phyloP scores from a whole-genome alignment of 1,284 basidiomycete genomes.

The Taiwanofungus camphoratus region DNA sequence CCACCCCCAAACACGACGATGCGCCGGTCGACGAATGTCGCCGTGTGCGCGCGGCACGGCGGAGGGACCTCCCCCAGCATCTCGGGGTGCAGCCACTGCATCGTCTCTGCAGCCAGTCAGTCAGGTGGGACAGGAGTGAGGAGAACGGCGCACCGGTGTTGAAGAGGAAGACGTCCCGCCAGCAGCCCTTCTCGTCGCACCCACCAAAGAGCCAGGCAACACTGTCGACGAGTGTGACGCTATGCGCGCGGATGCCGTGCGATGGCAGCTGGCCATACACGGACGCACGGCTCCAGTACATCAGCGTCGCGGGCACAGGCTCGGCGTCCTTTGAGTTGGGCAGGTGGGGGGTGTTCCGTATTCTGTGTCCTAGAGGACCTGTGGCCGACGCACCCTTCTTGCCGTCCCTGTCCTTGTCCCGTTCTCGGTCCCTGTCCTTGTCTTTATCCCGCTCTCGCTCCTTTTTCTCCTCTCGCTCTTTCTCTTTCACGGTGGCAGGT shows the following conservation, averaged over 20 bases:
- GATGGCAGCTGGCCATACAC: slow-evolving; percentile 73
- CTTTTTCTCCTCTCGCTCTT: slow-evolving; percentile 8
- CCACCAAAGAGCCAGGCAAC: slow-evolving; percentile 88
- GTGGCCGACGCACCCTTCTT: slow-evolving; percentile 5
- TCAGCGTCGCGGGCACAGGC: slow-evolving; percentile 50
- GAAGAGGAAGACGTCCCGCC: slow-evolving; percentile 79
- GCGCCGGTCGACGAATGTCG: slow-evolving; percentile 78
- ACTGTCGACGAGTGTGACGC: slow-evolving; percentile 77
- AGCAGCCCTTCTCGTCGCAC: slow-evolving; percentile 75
- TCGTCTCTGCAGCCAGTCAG: slow-evolving; percentile 56
- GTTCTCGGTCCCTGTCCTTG: slow-evolving; percentile 14
- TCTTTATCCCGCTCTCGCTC: slow-evolving; percentile 10
- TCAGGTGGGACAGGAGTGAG: slow-evolving; percentile 1
- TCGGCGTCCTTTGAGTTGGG: slow-evolving; percentile 53
- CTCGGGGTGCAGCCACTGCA: slow-evolving; percentile 82
- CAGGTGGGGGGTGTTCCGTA: slow-evolving; percentile 38
- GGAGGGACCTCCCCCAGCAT: slow-evolving; percentile 72
- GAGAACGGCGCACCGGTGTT: slow-evolving; percentile 62
- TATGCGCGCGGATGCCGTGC: slow-evolving; percentile 79
- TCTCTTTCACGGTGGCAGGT: slow-evolving; percentile 17
- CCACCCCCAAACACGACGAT: slow-evolving; percentile 87
- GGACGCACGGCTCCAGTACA: slow-evolving; percentile 87
- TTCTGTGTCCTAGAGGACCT: slow-evolving; percentile 11
- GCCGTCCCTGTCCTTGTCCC: slow-evolving; percentile 9
- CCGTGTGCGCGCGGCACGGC: slow-evolving; percentile 83